Evolutionary conservation across 2,329 filamentous ascomycete species (phyloP), one percentile per base, ranked within the genome.

Genomic region (Alternaria ethzedia): DNA sequence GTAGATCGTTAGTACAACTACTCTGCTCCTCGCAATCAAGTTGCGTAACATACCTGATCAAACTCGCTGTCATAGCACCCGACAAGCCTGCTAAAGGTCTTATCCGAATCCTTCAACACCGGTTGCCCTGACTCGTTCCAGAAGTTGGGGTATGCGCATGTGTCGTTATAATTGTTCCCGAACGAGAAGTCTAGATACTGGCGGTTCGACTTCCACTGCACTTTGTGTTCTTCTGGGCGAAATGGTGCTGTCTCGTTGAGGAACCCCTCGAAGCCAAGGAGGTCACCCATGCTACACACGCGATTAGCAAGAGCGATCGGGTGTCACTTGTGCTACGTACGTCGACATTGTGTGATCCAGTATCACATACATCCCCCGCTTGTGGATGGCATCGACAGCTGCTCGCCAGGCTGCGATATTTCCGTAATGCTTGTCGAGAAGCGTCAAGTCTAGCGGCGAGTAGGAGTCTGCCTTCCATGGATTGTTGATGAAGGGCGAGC

Each of bases 331-430:
- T 51, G 17, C 2, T 32, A 51, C 49, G n/a, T 51, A 51, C 49
- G 88, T 91, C 49, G 86, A 84, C 74, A 90, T 84, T 2, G 89
- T 90, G 71, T 90, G 90, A 73, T 90, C 89, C 63, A 90, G 77
- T 30, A 91, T 80, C 44, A 90, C 87, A 78, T 89, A 90, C 88
- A 91, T 90, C 57, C 83, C 86, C 28, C 86, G 82, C 3, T 78
- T 76, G 70, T 91, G 89, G n/a, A 90, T 88, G 51, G 87, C 87
- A 9, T 83, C 79, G 56, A 90, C 86, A 3, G 85, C 83, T 49
- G 81, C 76, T 69, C 87, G 84, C 87, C 88, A 90, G 58, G 83
- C 79, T 17, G 84, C 76, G 57, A 91, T 86, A 54, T 83, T 85
- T 17, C 88, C 89, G 65, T 86, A 87, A 71, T 91, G 89, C 49